Conservation (phyloP, 495 filamentous ascomycete species). For the Neurospora sp. region DNA sequence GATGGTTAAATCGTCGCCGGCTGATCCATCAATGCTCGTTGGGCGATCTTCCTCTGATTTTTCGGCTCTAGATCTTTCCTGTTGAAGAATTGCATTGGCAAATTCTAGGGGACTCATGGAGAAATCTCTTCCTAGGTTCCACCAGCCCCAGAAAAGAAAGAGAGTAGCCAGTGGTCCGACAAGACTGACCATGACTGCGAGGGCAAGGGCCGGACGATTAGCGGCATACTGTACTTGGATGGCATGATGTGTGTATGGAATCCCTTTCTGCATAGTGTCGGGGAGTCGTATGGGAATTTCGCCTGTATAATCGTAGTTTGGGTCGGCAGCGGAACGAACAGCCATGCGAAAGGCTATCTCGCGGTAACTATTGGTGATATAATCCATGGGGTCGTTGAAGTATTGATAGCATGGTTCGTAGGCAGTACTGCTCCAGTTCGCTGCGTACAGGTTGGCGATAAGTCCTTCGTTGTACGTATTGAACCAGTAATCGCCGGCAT, state of each 20-base stretch:
- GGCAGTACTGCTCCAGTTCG: neutral
- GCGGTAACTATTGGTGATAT: neutral
- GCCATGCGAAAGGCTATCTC: neutral
- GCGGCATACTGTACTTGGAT: neutral
- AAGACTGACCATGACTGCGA: neutral
- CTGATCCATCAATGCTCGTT: neutral
- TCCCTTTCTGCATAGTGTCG: neutral
- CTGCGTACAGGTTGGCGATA: neutral
- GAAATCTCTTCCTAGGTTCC: neutral
- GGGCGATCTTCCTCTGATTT: too few relatives aligned
- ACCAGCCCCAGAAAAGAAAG: neutral
- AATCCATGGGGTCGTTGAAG: neutral
- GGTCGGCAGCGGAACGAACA: neutral
- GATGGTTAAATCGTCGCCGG: neutral
- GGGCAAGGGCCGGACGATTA: neutral
- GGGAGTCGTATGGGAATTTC: neutral
- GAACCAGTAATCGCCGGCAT: neutral
- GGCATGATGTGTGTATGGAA: neutral
- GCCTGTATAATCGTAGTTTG: accelerated
- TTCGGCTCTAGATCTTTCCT: too few relatives aligned
- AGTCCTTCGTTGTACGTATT: neutral
- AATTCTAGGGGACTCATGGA: too few relatives aligned
- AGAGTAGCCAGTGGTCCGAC: neutral
- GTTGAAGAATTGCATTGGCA: too few relatives aligned
- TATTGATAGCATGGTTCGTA: neutral